phyloP scores from a whole-genome alignment of 1,284 basidiomycete genomes.

The Sporisorium iseilematis-ciliati region DNA sequence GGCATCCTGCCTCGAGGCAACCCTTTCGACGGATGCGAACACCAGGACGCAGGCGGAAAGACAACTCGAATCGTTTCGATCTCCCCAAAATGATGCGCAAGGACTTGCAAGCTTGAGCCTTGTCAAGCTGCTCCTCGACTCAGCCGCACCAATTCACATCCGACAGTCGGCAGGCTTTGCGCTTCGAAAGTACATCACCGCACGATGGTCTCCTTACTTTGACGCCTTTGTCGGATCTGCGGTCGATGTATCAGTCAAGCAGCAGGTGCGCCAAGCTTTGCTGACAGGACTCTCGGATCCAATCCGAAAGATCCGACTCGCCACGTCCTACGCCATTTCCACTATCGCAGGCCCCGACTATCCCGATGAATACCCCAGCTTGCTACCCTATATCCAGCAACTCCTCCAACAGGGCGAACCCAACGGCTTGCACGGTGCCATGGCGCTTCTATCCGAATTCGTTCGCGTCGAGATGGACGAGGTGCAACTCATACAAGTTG shows the following conservation, averaged over 20 bases:
- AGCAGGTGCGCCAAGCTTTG: constrained; percentile 50
- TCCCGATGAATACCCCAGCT: constrained; percentile 64
- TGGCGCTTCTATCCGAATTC: constrained; percentile 64
- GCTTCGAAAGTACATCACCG: constrained; percentile 60
- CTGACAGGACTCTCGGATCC: constrained; percentile 54
- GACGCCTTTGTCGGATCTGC: constrained; percentile 53
- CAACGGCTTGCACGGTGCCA: constrained; percentile 58
- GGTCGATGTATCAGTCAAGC: constrained; percentile 52
- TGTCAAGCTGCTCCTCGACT: constrained; percentile 39
- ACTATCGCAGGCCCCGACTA: constrained; percentile 64
- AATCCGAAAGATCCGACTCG: constrained; percentile 58
- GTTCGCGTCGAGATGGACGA: constrained; percentile 67
- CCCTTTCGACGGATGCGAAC: constrained; percentile 44
- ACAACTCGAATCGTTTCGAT: constrained; percentile 42
- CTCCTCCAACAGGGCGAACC: constrained; percentile 45
- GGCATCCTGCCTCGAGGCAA: constrained; percentile 46
- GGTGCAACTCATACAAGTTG: constrained; percentile 61
- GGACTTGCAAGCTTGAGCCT: constrained; percentile 44
- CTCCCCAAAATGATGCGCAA: constrained; percentile 33
- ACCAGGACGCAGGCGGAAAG: constrained; percentile 45
- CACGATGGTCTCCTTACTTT: constrained; percentile 64
- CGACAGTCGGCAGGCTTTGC: constrained; percentile 64
- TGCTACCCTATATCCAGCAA: constrained; percentile 55
- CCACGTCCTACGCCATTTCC: constrained; percentile 59
- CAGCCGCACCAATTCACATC: constrained; percentile 28